These are phyloP conservation scores for Phytophthora citricola DNA, from an alignment of 352 stramenopile genomes.

Conservation along the genomic window DNA sequence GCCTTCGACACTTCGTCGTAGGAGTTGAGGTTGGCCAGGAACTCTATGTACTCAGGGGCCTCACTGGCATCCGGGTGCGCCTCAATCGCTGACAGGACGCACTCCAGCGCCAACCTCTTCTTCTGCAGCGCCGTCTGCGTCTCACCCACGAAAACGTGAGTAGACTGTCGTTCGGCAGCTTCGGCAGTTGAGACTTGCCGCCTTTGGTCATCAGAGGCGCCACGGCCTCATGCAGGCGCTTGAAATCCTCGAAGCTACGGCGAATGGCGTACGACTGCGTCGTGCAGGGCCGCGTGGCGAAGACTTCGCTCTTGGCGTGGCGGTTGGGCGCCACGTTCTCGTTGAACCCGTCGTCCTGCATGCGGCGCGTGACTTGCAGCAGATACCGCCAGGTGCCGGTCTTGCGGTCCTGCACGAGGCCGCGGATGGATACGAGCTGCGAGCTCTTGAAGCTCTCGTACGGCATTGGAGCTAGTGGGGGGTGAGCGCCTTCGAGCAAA, in stretches of 20 bases:
- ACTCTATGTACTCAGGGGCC: conserved; percentile 68
- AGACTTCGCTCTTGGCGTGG: conserved; percentile 14
- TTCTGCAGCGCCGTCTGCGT: conserved; percentile 74
- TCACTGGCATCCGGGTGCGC: conserved; percentile 67
- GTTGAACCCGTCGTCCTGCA: conserved; percentile 28
- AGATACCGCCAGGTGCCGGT: conserved; percentile 79
- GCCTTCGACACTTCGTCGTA: conserved; percentile 54
- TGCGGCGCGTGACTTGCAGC: conserved; percentile 65
- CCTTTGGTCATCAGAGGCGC: conserved; percentile 63
- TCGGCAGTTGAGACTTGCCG: conserved; percentile 46
- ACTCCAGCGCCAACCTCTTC: conserved; percentile 58
- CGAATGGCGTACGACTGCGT: conserved; percentile 71
- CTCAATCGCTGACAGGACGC: conserved; percentile 59
- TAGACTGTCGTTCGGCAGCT: conserved; percentile 70
- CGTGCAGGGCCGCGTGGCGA: conserved; percentile 31
- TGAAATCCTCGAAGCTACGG: conserved; percentile 80
- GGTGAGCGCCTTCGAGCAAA: conserved; percentile 15
- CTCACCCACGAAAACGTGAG: conserved; percentile 80
- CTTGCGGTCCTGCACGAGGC: conserved; percentile 70
- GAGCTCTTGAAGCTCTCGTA: conserved; percentile 83
- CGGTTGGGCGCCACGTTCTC: conserved; percentile 1
- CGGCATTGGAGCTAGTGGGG: conserved; percentile 42
- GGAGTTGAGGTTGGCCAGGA: conserved; percentile 65
- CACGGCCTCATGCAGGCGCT: conserved; percentile 68
- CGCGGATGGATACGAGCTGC: conserved; percentile 69